These are phyloP conservation scores for Geotrichum histeridarum DNA, from an alignment of 1,139 yeast genomes.

Conservation along the genomic window DNA sequence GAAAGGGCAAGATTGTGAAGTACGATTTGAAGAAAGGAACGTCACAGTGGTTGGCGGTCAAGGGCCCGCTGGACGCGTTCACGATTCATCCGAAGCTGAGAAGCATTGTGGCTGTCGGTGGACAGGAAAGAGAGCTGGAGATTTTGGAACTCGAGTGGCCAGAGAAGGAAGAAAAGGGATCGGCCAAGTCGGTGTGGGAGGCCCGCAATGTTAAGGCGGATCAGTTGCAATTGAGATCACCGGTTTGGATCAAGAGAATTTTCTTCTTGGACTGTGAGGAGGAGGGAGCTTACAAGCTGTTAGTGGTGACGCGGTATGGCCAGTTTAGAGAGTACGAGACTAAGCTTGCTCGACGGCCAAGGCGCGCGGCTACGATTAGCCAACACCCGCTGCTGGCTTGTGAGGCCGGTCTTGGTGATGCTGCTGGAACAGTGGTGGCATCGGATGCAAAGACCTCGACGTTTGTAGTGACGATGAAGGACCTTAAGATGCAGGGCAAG, in stretches of 20 bases:
- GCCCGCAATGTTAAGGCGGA: slow-evolving; percentile 40
- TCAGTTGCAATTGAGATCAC: slow-evolving; percentile 37
- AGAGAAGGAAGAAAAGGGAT: not conserved
- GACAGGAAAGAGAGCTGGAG: slow-evolving; percentile 45
- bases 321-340: slow-evolving; percentile 43
- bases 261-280: slow-evolving; percentile 27
- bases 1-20: slow-evolving; percentile 22
- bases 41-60: slow-evolving; percentile 10
- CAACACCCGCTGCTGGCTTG: slow-evolving; percentile 24
- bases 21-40: slow-evolving; percentile 17
- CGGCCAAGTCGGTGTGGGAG: slow-evolving; percentile 29
- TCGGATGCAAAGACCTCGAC: slow-evolving; percentile 29
- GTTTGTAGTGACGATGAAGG: slow-evolving; percentile 22
- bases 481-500: slow-evolving; percentile 25
- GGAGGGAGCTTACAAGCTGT: slow-evolving; percentile 39
- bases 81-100: slow-evolving; percentile 18
- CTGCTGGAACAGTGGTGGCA: slow-evolving; percentile 23
- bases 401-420: slow-evolving; percentile 18
- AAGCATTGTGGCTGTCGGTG: slow-evolving; percentile 38
- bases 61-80: slow-evolving; percentile 21
- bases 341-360: slow-evolving; percentile 32
- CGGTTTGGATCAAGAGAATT: slow-evolving; percentile 37
- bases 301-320: slow-evolving; percentile 67
- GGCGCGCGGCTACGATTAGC: slow-evolving; percentile 24
- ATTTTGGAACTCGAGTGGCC: slow-evolving; percentile 22